A percentile compares a stretch with the other conserved stretches of the same genome.
These are phyloP conservation scores for Linnemannia hyalina DNA, from an alignment of 192 early-diverging fungal genomes.

Conservation along the genomic window DNA sequence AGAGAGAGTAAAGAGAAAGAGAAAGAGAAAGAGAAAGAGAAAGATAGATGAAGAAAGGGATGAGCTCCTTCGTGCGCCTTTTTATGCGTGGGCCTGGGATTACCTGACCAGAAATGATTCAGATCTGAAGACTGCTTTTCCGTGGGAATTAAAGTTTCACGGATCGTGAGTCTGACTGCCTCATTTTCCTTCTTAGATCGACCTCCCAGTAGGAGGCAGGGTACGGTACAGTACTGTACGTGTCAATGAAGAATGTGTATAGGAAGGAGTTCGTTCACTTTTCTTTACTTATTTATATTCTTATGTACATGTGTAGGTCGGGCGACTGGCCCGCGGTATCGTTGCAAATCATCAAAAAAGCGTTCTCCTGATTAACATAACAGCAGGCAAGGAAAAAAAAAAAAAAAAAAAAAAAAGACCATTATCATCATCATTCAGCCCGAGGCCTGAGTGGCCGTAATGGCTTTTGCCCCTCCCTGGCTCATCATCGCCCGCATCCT, in stretches of 20 bases:
- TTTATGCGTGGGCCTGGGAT: neutral
- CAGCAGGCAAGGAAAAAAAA: neutral
- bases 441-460: slow-evolving; percentile 6
- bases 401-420: slow-evolving; percentile 1
- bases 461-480: slow-evolving; percentile 19
- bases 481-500: slow-evolving; percentile 40
- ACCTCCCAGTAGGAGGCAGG: too few relatives aligned
- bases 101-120: neutral
- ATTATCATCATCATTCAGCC: neutral
- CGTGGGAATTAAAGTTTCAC: neutral
- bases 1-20: slow-evolving; percentile 1
- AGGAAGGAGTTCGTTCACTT: too few relatives aligned
- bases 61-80: neutral
- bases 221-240: too few relatives aligned
- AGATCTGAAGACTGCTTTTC: neutral
- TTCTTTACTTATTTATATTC: too few relatives aligned
- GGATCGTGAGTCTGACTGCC: neutral
- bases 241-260: too few relatives aligned
- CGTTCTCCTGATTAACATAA: too few relatives aligned
- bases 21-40: neutral
- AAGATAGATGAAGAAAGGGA: too few relatives aligned
- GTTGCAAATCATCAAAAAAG: too few relatives aligned
- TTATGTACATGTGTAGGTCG: too few relatives aligned
- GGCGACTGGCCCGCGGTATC: too few relatives aligned
- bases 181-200: neutral